Evolutionary conservation across 345 rosid species (phyloP).

Genomic region (Rhodamnia argentea): DNA sequence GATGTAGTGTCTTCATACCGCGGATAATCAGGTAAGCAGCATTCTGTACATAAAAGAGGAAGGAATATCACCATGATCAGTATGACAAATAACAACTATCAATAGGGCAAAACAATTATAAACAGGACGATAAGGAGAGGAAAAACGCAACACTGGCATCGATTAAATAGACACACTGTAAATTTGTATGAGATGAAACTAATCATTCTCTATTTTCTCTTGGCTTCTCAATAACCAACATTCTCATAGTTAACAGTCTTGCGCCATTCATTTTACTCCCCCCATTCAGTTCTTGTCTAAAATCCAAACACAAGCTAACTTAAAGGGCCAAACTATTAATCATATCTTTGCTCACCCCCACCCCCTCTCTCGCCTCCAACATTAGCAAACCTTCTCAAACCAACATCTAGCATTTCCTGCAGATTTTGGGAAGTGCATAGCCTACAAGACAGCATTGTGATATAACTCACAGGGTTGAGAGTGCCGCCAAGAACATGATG

Average conservation of each 20-base stretch:
- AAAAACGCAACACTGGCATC: background rate
- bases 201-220: background rate
- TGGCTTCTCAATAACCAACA: background rate
- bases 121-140: background rate
- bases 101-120: background rate
- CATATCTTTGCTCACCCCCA: background rate
- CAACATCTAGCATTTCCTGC: background rate
- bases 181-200: background rate
- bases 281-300: background rate
- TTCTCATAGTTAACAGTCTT: background rate
- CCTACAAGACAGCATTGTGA: background rate
- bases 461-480: conserved; percentile 71
- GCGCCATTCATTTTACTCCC: background rate
- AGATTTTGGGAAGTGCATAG: background rate
- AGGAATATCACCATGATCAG: background rate
- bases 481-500: conserved; percentile 93
- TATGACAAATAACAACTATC: background rate
- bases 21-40: conserved; percentile 91
- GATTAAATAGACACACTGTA: background rate
- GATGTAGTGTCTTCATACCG: conserved; percentile 99
- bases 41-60: conserved; percentile 33
- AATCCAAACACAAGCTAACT: background rate
- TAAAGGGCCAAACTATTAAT: background rate
- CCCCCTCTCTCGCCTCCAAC: background rate
- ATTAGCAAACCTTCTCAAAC: background rate